A percentile compares a stretch with the other conserved stretches of the same genome.
Evolutionary conservation across 495 filamentous ascomycete genomes (phyloP).

Genomic region (Sordaria brevicollis): DNA sequence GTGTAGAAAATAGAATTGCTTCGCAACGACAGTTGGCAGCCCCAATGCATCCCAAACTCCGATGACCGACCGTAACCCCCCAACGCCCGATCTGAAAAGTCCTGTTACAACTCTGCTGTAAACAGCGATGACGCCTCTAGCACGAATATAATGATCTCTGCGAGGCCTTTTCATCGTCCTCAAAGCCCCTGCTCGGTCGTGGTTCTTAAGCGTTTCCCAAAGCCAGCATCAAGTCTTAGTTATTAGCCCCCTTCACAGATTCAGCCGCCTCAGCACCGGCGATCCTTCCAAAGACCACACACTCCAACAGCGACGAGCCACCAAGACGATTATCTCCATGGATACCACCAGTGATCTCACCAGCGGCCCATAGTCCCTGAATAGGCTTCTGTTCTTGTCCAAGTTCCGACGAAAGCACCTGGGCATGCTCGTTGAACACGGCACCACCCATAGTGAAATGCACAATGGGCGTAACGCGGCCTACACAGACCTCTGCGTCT

Average conservation of each 20-base stretch:
- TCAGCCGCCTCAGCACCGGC: constrained; percentile 30
- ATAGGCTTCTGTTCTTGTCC: constrained; percentile 23
- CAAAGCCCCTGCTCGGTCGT: background rate
- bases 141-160: background rate
- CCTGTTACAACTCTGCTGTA: background rate
- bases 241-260: background rate
- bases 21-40: background rate
- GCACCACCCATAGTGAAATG: constrained; percentile 54
- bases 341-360: constrained; percentile 46
- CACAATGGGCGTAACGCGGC: constrained; percentile 47
- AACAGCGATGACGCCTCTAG: background rate
- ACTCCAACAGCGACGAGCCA: constrained; percentile 42
- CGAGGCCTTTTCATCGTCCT: too few species aligned
- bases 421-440: constrained; percentile 32
- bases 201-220: background rate
- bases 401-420: constrained; percentile 27
- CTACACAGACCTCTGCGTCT: constrained; percentile 42
- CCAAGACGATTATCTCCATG: constrained; percentile 46
- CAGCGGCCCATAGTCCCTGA: constrained; percentile 40
- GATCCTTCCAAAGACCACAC: constrained; percentile 50
- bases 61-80: background rate
- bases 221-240: background rate
- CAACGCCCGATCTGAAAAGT: background rate
- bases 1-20: background rate
- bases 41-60: background rate